Evolutionary conservation across 208 protist genomes (phyloP), one percentile per base, ranked within the genome.

Genomic region (Leishmania guyanensis): DNA sequence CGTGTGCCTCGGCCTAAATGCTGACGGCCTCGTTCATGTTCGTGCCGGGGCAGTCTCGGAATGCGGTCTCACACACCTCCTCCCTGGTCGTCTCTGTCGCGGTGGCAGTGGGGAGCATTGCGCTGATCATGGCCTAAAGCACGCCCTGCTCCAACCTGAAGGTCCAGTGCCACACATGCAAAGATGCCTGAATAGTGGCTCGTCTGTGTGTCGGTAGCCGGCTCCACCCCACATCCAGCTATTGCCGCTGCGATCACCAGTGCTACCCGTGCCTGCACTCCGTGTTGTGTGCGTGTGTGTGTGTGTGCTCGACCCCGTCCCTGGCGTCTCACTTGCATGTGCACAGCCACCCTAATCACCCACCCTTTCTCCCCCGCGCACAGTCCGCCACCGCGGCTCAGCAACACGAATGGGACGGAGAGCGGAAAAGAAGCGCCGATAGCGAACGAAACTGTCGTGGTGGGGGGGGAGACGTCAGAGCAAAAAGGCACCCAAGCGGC

Each of bases 1-100:
- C 9, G 5, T 80, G 77, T n/a, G 51, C 22, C 29, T 5, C 39
- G 68, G 68, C 54, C 33, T 80, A 80, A 26, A n/a, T n/a, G 29
- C 17, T 33, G 36, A 75, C 68, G 6, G 51, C 56, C 22, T 71
- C 46, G 20, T 54, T 26, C 39, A 53, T 33, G 66, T 68, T 43
- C 58, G 46, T 75, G 14, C 71, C 71, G 17, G 26, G 10, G 50
- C 46, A n/a, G 50, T 29, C 71, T 6, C 5, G 2, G 14, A 75
- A 75, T 60, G 50, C 50, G 50, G 71, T 29, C 50, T 46, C 46
- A 10, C 71, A n/a, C 50, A 75, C 71, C 10, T 53, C 29, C 29
- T 33, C 71, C 20, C 1, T 43, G 10, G 50, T 56, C 33, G 26
- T 60, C n/a, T 53, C 48, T 43, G 71, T 39, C 43, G 71, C 46